Percentiles rank a stretch among this genome's conserved stretches.
phyloP scores from a whole-genome alignment of 805 yeast genomes.

The Suhomyces sp. region DNA sequence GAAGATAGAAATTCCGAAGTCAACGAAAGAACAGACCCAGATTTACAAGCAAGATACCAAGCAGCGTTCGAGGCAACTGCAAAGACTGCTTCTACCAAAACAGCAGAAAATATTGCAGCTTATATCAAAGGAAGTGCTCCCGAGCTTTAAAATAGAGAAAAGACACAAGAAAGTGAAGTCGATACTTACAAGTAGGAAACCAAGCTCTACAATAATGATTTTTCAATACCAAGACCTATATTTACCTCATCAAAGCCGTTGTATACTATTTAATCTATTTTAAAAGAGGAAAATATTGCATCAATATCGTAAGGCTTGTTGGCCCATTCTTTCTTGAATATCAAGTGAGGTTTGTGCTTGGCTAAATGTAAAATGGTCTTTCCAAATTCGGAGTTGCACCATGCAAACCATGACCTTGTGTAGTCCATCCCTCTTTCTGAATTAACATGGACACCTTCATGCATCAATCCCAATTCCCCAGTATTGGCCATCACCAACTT shows the following conservation, averaged over 20 bases:
- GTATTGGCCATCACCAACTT: slow-evolving; percentile 58
- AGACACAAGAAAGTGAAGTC: background rate
- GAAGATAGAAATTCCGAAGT: slow-evolving; percentile 65
- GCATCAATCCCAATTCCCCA: slow-evolving; percentile 76
- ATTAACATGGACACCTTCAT: slow-evolving; percentile 74
- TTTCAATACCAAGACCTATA: too few relatives aligned
- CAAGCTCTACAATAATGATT: background rate
- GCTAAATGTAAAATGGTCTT: slow-evolving; percentile 80
- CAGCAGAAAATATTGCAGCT: slow-evolving; percentile 71
- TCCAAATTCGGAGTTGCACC: slow-evolving; percentile 93
- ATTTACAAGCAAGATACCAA: slow-evolving; percentile 68
- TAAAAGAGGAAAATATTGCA: slow-evolving; percentile 10
- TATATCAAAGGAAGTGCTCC: slow-evolving; percentile 46
- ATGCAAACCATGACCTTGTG: slow-evolving; percentile 89
- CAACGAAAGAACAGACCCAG: slow-evolving; percentile 45
- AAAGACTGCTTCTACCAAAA: slow-evolving; percentile 59
- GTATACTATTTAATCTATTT: slow-evolving; percentile 1
- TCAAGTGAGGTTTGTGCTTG: slow-evolving; percentile 66
- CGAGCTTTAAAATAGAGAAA: slow-evolving; percentile 7
- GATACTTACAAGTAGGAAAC: background rate
- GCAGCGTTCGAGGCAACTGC: slow-evolving; percentile 65
- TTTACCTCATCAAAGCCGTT: background rate
- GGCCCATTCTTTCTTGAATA: slow-evolving; percentile 49
- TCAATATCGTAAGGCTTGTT: slow-evolving; percentile 31
- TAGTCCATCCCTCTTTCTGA: slow-evolving; percentile 45